Evolutionary conservation across 768 basidiomycete genomes (phyloP), one percentile per base, ranked within the genome.

Genomic region (Rhodotorula babjevae): DNA sequence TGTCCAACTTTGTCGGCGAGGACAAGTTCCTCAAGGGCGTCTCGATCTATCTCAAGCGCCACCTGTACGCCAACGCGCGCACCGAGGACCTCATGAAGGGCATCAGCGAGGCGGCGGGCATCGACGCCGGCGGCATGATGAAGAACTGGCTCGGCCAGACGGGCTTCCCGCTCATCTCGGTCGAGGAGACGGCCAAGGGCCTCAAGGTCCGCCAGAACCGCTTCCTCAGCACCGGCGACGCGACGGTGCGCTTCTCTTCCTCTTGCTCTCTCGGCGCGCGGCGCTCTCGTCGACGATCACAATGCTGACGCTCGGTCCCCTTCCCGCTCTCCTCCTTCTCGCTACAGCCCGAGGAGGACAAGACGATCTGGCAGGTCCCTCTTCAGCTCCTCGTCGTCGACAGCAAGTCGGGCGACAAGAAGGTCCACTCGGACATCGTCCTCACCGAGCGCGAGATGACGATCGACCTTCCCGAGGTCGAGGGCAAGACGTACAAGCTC

Each of bases 341-440:
- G 36, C 36, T 40, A 15, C 52, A 88, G 77, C 86, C 87, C 18
- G 87, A 91, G 79, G 91, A 96, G 70, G 92, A 96, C 77, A 84
- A 92, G 80, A 94, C 91, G 3, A 84, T 91, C 69, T 97, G 94
- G 94, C 89, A 89, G 63, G 84, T 96, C 62, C 95, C 95, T 2
- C 83, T 97, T 73, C 85, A 86, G 75, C 80, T 95, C 63, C 79
- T 90, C 74, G 87, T 89, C 36, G 84, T 85, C n/a, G 84, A 61
- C 60, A 12, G 86, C 69, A 81, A 83, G 36, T 81, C 82, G 58
- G 90, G 90, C 56, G 86, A 88, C 77, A 78, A 84, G 12, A 79
- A 80, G 21, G 80, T 91, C 61, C 86, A 93, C 79, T 87, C 85
- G 66, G 82, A 84, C 49, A 83, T 85, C 23, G 80, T 96, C 63